Base-by-base conservation (phyloP, 176 grass and related monocot species). In the Guadua angustifolia region DNA sequence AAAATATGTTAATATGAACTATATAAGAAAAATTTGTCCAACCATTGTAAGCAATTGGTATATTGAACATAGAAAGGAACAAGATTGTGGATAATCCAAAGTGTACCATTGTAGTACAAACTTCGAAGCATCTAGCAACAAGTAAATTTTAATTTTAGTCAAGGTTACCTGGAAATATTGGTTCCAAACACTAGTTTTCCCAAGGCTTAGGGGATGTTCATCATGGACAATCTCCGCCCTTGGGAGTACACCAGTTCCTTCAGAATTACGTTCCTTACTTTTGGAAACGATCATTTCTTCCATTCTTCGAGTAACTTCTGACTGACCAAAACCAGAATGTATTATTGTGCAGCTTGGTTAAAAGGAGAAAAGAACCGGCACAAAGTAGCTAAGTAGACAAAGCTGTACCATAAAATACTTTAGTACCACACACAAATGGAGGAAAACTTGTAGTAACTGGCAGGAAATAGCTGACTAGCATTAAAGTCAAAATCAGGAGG, bases 161-260 rank as follows among this genome's bases (percentile, higher is more conserved):
- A 22, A 59, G 39, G n/a, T 85, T 85, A 98, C 95, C 91, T 98
- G 95, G 83, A 98, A 98, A 72, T 94, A 90, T 85, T 94, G 91
- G 82, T 98, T 98, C 95, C 93, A 98, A 44, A 98, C 91, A 78
- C 95, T 98, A 82, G 87, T 94, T 90, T 95, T 89, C 38, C 87
- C 89, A 45, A 98, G 93, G 74, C 93, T 98, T 79, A 98, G 69
- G 71, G 95, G 95, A 88, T 98, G 95, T 64, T 98, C 95, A 57
- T 90, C 95, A 63, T 83, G 87, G 82, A 84, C 60, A 78, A 98
- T 92, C 53, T 90, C 85, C 5, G 93, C 92, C 59, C 95, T 95
- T 51, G 93, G 82, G 66, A 98, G 89, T 24, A 98, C 86, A 18
- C 93, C 95, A 33, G 75, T 88, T 45, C 87, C 89, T 87, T 92